Evolutionary conservation across 2,329 filamentous ascomycete species (phyloP).

Genomic region (Colletotrichum gigasporum): DNA sequence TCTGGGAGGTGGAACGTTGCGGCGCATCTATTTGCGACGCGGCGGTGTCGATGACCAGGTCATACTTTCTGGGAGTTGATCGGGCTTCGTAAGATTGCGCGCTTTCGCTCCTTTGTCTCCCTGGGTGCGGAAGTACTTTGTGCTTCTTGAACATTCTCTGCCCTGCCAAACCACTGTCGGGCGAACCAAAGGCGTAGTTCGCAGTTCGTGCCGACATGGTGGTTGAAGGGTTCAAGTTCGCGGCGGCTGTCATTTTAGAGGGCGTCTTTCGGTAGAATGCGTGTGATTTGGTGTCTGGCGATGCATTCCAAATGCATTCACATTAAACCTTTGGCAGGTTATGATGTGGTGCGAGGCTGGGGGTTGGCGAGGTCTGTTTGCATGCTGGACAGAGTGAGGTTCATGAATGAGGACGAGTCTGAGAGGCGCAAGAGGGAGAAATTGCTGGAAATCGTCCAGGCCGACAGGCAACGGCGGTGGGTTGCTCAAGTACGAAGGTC

Average conservation of each 20-base stretch:
- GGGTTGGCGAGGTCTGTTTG: constrained; percentile 9
- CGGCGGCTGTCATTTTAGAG: constrained; percentile 36
- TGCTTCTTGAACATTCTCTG: constrained; percentile 57
- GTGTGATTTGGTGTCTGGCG: neutral
- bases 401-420: constrained; percentile 10
- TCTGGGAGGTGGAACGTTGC: constrained; percentile 49
- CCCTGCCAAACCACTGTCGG: constrained; percentile 38
- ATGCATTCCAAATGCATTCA: constrained; percentile 14
- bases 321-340: constrained; percentile 24
- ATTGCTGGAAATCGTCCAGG: neutral
- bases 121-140: constrained; percentile 51
- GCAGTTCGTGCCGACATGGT: constrained; percentile 44
- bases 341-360: constrained; percentile 21
- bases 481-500: neutral
- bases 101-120: constrained; percentile 30
- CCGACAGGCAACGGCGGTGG: neutral
- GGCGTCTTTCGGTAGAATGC: neutral
- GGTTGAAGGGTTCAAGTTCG: constrained; percentile 38
- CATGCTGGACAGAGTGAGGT: constrained; percentile 28
- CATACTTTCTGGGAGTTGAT: constrained; percentile 31
- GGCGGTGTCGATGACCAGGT: constrained; percentile 31
- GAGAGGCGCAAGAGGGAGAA: neutral
- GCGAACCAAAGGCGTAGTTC: constrained; percentile 39
- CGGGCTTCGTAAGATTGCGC: constrained; percentile 27
- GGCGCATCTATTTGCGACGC: constrained; percentile 36